These are phyloP conservation scores for Porphyrellus sp. DNA, from an alignment of 1,284 basidiomycete species.

Conservation along the genomic window DNA sequence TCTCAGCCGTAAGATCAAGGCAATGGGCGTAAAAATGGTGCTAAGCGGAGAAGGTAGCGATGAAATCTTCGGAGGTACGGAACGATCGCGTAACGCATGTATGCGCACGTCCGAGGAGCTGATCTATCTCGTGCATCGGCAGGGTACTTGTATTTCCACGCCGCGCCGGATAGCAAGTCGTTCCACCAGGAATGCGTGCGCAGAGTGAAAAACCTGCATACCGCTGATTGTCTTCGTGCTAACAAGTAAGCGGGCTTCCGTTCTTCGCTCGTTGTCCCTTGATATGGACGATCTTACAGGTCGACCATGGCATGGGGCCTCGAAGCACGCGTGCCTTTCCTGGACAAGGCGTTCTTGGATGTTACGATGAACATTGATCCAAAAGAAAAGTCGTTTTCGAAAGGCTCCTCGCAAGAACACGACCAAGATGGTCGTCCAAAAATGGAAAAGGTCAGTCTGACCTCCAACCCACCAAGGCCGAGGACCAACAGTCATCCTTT, in stretches of 20 bases:
- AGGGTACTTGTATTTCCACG: slow-evolving; percentile 99
- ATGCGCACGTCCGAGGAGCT: neutral
- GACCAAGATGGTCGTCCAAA: slow-evolving; percentile 85
- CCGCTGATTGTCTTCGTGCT: slow-evolving; percentile 94
- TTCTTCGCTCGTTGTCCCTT: slow-evolving; percentile 1
- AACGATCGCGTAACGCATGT: neutral
- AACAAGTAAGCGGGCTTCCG: slow-evolving; percentile 72
- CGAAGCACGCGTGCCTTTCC: slow-evolving; percentile 98
- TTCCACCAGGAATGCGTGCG: slow-evolving; percentile 97
- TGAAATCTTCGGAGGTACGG: slow-evolving; percentile 90
- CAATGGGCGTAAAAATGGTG: slow-evolving; percentile 99
- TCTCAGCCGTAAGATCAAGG: slow-evolving; percentile 97
- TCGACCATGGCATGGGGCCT: slow-evolving; percentile 99
- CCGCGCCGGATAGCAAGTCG: slow-evolving; percentile 83
- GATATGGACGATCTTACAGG: slow-evolving; percentile 38
- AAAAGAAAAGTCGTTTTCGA: slow-evolving; percentile 87
- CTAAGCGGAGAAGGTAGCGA: slow-evolving; percentile 97
- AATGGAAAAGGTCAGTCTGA: slow-evolving; percentile 82
- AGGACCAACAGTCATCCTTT: slow-evolving; percentile 6
- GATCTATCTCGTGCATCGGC: slow-evolving; percentile 1
- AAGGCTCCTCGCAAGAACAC: slow-evolving; percentile 70
- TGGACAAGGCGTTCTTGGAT: slow-evolving; percentile 96
- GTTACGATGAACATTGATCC: slow-evolving; percentile 91
- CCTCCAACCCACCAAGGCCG: neutral
- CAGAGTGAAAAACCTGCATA: slow-evolving; percentile 97